These are phyloP conservation scores for Acmispon strigosus DNA, from an alignment of 306 rosid species.

Conservation along the genomic window DNA sequence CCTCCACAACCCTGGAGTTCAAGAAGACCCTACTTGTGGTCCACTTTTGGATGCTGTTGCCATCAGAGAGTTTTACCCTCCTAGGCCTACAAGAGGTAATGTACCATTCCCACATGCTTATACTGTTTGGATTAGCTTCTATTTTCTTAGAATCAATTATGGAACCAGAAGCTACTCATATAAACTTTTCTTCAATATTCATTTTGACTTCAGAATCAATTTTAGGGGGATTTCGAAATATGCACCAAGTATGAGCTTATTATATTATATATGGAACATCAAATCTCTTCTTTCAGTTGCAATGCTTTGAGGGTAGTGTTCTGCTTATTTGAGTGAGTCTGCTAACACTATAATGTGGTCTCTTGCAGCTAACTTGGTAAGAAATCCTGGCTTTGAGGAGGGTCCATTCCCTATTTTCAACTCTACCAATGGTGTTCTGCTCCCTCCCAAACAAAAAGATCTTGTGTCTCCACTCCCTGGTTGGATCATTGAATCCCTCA, in stretches of 20 bases:
- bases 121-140: not conserved
- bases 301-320: not conserved
- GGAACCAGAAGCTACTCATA: not conserved
- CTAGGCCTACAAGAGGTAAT: constrained; percentile 55
- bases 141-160: too few species aligned
- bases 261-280: not conserved
- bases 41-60: constrained; percentile 92
- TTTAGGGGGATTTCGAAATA: too few species aligned
- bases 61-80: constrained; percentile 61
- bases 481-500: constrained; percentile 91
- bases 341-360: not conserved
- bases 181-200: too few species aligned
- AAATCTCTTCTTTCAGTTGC: not conserved
- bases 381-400: constrained; percentile 73
- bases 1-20: constrained; percentile 80
- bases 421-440: constrained; percentile 75
- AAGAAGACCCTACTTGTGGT: constrained; percentile 91
- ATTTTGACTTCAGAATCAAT: too few species aligned
- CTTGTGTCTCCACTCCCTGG: constrained; percentile 81
- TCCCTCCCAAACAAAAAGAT: constrained; percentile 88
- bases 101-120: not conserved
- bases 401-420: constrained; percentile 78
- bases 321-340: not conserved
- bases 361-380: constrained; percentile 71
- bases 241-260: not conserved